These are phyloP conservation scores for Pseudonitzschia delicatissima DNA, from an alignment of 108 stramenopile genomes.

Conservation along the genomic window DNA sequence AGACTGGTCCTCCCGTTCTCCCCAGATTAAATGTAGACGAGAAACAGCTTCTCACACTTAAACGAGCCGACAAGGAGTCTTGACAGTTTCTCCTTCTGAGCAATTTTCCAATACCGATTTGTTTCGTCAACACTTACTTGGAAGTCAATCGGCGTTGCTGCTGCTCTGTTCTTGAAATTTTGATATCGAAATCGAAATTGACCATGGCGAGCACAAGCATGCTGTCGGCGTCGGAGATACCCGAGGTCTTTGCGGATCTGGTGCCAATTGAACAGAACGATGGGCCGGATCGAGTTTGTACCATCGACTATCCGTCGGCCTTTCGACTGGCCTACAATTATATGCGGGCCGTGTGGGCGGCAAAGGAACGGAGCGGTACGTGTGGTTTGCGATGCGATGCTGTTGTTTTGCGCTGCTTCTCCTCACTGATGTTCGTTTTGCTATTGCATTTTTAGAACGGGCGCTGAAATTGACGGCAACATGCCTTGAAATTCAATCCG, in stretches of 20 bases:
- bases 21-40: too few relatives aligned
- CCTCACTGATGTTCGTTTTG: background rate
- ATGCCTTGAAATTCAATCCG: constrained; percentile 86
- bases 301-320: constrained; percentile 82
- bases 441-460: constrained; percentile 39
- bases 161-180: too few relatives aligned
- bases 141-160: too few relatives aligned
- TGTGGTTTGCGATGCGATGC: background rate
- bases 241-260: constrained; percentile 61
- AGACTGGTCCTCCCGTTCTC: too few relatives aligned
- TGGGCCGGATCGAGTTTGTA: constrained; percentile 83
- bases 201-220: background rate
- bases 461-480: constrained; percentile 76
- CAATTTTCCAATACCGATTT: too few relatives aligned
- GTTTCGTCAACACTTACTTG: too few relatives aligned
- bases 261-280: constrained; percentile 89
- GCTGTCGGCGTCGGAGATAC: constrained; percentile 29
- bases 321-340: constrained; percentile 83
- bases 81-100: too few relatives aligned
- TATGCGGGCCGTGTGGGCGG: constrained; percentile 77
- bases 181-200: too few relatives aligned
- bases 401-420: background rate
- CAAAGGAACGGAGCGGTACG: constrained; percentile 53
- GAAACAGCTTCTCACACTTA: too few relatives aligned
- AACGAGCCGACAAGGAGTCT: too few relatives aligned